Conservation (phyloP, 2,329 filamentous ascomycete species). For the Sclerotinia borealis region DNA sequence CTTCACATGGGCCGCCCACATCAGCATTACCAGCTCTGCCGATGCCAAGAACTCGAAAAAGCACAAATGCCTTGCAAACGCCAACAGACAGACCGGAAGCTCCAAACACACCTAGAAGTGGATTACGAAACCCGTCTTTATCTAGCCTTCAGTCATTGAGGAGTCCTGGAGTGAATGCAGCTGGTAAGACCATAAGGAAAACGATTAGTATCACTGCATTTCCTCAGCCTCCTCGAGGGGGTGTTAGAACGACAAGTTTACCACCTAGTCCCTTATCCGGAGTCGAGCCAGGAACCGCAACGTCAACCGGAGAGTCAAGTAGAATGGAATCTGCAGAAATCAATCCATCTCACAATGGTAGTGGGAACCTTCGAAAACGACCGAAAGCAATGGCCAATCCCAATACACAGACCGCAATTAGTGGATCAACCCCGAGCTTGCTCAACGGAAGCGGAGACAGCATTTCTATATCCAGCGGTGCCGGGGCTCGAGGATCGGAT, state of each 20-base stretch:
- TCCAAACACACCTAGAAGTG: conserved; percentile 46
- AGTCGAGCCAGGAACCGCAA: conserved; percentile 15
- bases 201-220: conserved; percentile 92
- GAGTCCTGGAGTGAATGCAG: conserved; percentile 47
- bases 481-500: conserved; percentile 62
- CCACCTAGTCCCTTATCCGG: conserved; percentile 55
- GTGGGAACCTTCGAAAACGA: conserved; percentile 25
- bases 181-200: conserved; percentile 70
- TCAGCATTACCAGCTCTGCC: conserved; percentile 70
- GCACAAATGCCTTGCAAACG: conserved; percentile 45
- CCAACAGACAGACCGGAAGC: conserved; percentile 27
- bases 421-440: conserved; percentile 58
- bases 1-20: conserved; percentile 64
- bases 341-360: conserved; percentile 17
- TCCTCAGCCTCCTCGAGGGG: conserved; percentile 75
- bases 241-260: conserved; percentile 51
- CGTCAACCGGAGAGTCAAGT: conserved; percentile 21
- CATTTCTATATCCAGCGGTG: conserved; percentile 59
- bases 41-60: conserved; percentile 65
- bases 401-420: conserved; percentile 31
- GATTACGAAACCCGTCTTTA: conserved; percentile 53
- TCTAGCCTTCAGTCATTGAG: conserved; percentile 45
- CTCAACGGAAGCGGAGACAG: conserved; percentile 74
- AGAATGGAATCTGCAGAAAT: conserved; percentile 25
- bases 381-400: conserved; percentile 32